Evolutionary conservation across 208 protist genomes (phyloP).

Genomic region (Herpetomonas tarakana): DNA sequence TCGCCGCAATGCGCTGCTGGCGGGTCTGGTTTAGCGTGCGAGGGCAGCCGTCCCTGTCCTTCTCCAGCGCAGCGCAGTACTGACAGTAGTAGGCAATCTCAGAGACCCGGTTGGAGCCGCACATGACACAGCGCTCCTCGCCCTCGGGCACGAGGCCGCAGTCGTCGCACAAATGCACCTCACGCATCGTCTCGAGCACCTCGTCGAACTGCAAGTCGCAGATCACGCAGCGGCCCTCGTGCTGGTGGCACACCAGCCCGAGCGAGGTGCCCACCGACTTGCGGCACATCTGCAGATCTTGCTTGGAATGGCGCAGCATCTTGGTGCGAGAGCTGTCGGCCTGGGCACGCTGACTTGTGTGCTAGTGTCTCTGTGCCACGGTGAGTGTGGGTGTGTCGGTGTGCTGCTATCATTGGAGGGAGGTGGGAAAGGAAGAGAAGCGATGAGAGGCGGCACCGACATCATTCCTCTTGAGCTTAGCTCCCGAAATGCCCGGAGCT

Average conservation of each 20-base stretch:
- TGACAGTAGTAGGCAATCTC: constrained; percentile 90
- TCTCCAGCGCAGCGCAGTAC: constrained; percentile 84
- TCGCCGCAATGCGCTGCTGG: constrained; percentile 61
- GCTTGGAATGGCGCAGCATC: constrained; percentile 81
- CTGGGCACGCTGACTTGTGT: too few species aligned
- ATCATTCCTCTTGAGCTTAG: too few species aligned
- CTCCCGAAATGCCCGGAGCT: too few species aligned
- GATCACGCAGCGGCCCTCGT: constrained; percentile 89
- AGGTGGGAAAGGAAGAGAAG: too few species aligned
- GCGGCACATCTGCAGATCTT: constrained; percentile 89
- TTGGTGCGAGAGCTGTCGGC: not conserved
- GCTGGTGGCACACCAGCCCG: constrained; percentile 81
- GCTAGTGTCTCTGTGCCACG: too few species aligned
- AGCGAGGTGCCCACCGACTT: constrained; percentile 62
- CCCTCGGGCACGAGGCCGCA: constrained; percentile 75
- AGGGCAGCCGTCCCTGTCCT: constrained; percentile 88
- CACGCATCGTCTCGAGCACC: constrained; percentile 67
- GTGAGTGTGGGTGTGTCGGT: too few species aligned
- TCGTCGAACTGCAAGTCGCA: constrained; percentile 85
- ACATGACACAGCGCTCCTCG: constrained; percentile 86
- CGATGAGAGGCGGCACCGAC: too few species aligned
- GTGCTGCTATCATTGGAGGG: too few species aligned
- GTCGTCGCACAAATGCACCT: constrained; percentile 84
- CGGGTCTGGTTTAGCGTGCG: constrained; percentile 72
- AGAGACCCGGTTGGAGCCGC: constrained; percentile 41